phyloP scores from a whole-genome alignment of 495 filamentous ascomycete genomes.

The Evernia prunastri region DNA sequence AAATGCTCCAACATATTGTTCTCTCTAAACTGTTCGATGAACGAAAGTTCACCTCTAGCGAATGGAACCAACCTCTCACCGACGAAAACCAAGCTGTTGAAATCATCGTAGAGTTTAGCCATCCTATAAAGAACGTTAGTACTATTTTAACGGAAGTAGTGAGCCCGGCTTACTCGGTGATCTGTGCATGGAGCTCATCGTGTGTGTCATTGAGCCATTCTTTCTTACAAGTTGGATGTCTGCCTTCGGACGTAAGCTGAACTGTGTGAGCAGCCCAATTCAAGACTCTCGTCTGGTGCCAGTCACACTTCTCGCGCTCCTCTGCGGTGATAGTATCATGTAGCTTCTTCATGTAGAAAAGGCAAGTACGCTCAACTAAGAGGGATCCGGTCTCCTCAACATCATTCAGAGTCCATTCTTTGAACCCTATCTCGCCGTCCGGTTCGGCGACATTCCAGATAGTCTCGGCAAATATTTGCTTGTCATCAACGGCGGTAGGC shows the following conservation, averaged over 20 bases:
- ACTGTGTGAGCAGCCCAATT: constrained; percentile 18
- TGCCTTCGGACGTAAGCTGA: constrained; percentile 7
- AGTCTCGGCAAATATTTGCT: constrained; percentile 12
- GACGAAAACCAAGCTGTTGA: background rate
- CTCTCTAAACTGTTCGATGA: constrained; percentile 6
- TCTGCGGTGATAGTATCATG: constrained; percentile 8
- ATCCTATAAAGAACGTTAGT: background rate
- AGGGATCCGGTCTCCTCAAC: constrained; percentile 13
- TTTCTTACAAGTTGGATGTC: constrained; percentile 13
- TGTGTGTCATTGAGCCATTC: constrained; percentile 36
- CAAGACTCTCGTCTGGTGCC: constrained; percentile 12
- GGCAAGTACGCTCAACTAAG: background rate
- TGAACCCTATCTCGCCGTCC: background rate
- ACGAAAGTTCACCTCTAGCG: background rate
- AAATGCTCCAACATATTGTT: constrained; percentile 35
- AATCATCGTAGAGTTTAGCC: background rate
- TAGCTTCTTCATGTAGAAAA: background rate
- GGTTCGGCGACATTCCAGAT: constrained; percentile 9
- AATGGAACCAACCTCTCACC: background rate
- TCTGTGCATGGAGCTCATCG: constrained; percentile 24
- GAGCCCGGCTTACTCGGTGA: background rate
- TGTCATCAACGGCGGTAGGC: constrained; percentile 9
- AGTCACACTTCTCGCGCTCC: constrained; percentile 9
- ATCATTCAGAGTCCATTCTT: background rate
- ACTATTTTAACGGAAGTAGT: background rate